Evolutionary conservation across 345 rosid species (phyloP), one percentile per base, ranked within the genome.

Genomic region (Microthlaspi erraticum): DNA sequence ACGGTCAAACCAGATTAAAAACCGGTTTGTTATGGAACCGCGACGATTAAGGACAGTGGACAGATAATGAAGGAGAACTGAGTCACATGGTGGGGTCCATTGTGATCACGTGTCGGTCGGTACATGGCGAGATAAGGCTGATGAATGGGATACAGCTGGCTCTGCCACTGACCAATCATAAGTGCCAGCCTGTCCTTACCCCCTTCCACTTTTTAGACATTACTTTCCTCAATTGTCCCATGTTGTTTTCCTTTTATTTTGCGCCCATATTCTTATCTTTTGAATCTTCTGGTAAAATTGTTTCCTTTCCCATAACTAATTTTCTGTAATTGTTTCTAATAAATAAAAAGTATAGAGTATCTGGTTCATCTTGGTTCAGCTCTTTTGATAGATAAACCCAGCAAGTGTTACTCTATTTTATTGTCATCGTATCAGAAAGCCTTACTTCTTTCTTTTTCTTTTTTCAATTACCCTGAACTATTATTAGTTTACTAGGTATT

Each of bases 81-180:
- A 41, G 61, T 59, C 72, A 74, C 73, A 74, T 59, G 78, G 78
- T 33, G 54, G 78, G 59, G 43, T 36, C 46, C 31, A 6, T 1
- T 1, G 8, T 3, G 54, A 60, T 49, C 72, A 66, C 72, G 72
- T 73, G 72, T 74, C 72, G 67, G 72, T 58, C 53, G 54, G 60
- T 48, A n/a, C 12, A 18, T 6, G 17, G 50, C 0, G 52, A 57
- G 77, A 74, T 58, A 65, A 73, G 78, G 62, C 59, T 26, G 31
- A 66, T 57, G 77, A 66, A 66, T 74, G 66, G 60, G 51, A 48
- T 66, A 74, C 72, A 74, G 72, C 62, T 74, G 78, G 78, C 66
- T 49, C 10, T 58, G 31, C 33, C 48, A 50, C 46, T 66, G 56
- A 66, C 78, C 78, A 74, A 74, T 74, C 68, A 74, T n/a, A 66